phyloP scores from a whole-genome alignment of 331 rosid genomes.

The Saraca asoca region DNA sequence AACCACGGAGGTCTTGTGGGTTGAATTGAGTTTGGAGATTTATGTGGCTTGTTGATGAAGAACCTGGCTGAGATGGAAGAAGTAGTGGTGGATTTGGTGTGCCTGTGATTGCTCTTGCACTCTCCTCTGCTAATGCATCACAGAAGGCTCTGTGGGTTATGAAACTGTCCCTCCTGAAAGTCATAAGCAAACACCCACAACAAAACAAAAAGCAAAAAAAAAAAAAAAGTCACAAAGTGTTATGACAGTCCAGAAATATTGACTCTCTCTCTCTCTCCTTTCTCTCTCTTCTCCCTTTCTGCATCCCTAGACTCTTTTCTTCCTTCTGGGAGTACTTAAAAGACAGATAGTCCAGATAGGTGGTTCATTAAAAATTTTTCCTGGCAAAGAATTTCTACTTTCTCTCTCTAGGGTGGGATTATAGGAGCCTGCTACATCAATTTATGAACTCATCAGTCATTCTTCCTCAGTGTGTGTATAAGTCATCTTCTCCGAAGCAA shows the following conservation, averaged over 20 bases:
- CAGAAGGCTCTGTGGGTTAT: slow-evolving; percentile 98
- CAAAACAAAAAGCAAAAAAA: slow-evolving; percentile 41
- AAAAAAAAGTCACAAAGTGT: slow-evolving; percentile 35
- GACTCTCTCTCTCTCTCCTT: slow-evolving; percentile 33
- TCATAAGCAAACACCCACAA: slow-evolving; percentile 30
- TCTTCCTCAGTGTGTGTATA: neutral
- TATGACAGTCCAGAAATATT: slow-evolving; percentile 32
- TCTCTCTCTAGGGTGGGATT: slow-evolving; percentile 33
- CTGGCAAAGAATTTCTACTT: slow-evolving; percentile 27
- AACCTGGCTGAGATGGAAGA: slow-evolving; percentile 33
- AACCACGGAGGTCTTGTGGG: slow-evolving; percentile 45
- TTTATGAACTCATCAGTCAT: neutral
- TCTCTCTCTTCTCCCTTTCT: slow-evolving; percentile 13
- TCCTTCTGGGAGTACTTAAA: slow-evolving; percentile 24
- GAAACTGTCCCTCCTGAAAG: slow-evolving; percentile 92
- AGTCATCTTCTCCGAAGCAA: slow-evolving; percentile 32
- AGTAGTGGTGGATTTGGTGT: slow-evolving; percentile 30
- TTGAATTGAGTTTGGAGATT: slow-evolving; percentile 51
- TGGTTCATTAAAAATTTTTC: slow-evolving; percentile 41
- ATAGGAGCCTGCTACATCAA: slow-evolving; percentile 32
- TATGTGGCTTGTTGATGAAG: slow-evolving; percentile 48
- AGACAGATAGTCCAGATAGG: slow-evolving; percentile 31
- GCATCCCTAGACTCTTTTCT: slow-evolving; percentile 24
- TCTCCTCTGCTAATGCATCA: slow-evolving; percentile 92
- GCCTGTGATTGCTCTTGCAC: slow-evolving; percentile 51